Evolutionary conservation across 148 eudicot species (phyloP), one percentile per base, ranked within the genome.

Genomic region (Fagopyrum tataricum): DNA sequence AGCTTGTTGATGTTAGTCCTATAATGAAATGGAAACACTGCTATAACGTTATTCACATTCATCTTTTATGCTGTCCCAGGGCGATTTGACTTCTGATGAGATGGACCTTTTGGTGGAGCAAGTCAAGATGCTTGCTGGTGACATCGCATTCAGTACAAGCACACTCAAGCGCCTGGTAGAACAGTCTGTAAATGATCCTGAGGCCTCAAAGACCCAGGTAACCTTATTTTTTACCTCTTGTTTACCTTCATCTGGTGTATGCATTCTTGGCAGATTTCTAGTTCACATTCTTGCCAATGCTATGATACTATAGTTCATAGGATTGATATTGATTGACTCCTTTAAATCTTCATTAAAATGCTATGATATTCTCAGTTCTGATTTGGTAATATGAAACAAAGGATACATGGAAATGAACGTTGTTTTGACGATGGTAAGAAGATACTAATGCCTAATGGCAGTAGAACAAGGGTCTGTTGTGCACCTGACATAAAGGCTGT

Each of bases 121-220:
- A 86, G 99, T 92, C 55, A 95, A 95, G 85, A 95, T 92, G 99
- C 99, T 95, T 72, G 92, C 92, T 74, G 99, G 97, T 46, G 99
- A 92, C 77, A 95, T 92, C 86, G 99, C 99, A 70, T 88, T 95
- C 87, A 87, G 86, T 75, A 88, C 97, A 23, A 95, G 99, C 78
- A 88, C 97, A 8, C 87, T 95, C 77, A 95, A 95, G 78, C 97
- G 99, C 75, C 78, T 95, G 80, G 83, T 87, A 39, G 99, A 95
- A 64, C 99, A 95, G 79, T 91, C 94, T 59, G 80, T 77, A 73
- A 85, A 87, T 84, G 89, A 90, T 76, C 99, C 99, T 10, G 92
- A 87, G 40, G 82, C 92, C 76, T 85, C 92, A 64, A 92, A 82
- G 83, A 62, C 83, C 70, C 97, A 92, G 74, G 97, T 92, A 87